Percentiles rank a stretch among this genome's conserved stretches.
Evolutionary conservation across 805 yeast genomes (phyloP).

Genomic region (Saccharomycopsis sp.): DNA sequence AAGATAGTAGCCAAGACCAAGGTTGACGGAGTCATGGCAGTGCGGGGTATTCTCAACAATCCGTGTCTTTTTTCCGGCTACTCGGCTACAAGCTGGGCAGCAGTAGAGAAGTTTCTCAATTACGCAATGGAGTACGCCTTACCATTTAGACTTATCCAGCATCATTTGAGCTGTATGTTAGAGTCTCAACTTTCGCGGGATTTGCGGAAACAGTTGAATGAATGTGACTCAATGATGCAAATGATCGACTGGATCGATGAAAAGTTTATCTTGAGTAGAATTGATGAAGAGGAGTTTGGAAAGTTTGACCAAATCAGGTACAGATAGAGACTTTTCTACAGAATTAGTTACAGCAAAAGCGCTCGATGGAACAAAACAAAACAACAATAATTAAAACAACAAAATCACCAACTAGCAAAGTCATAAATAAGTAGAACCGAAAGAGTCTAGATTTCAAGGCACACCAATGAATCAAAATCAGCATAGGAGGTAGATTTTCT

Average conservation of each 20-base stretch:
- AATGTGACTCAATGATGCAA: constrained; percentile 47
- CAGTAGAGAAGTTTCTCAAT: constrained; percentile 78
- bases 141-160: constrained; percentile 79
- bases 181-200: constrained; percentile 41
- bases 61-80: constrained; percentile 78
- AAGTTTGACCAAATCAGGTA: constrained; percentile 39
- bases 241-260: constrained; percentile 79
- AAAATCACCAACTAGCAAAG: too few relatives aligned
- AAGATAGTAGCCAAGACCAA: constrained; percentile 59
- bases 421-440: too few relatives aligned
- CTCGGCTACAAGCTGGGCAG: constrained; percentile 79
- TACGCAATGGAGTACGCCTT: constrained; percentile 72
- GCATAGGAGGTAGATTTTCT: too few relatives aligned
- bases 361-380: neutral
- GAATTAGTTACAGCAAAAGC: too few relatives aligned
- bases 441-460: too few relatives aligned
- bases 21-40: constrained; percentile 94
- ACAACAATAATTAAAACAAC: too few relatives aligned
- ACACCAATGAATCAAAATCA: too few relatives aligned
- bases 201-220: constrained; percentile 58
- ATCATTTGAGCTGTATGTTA: constrained; percentile 85
- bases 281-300: constrained; percentile 68
- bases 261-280: constrained; percentile 57
- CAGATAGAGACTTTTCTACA: constrained; percentile 25
- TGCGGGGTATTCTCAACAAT: constrained; percentile 75